A percentile compares a stretch with the other conserved stretches of the same genome.
Conservation (phyloP, 2,329 filamentous ascomycete genomes). For the Epichloe typhina region DNA sequence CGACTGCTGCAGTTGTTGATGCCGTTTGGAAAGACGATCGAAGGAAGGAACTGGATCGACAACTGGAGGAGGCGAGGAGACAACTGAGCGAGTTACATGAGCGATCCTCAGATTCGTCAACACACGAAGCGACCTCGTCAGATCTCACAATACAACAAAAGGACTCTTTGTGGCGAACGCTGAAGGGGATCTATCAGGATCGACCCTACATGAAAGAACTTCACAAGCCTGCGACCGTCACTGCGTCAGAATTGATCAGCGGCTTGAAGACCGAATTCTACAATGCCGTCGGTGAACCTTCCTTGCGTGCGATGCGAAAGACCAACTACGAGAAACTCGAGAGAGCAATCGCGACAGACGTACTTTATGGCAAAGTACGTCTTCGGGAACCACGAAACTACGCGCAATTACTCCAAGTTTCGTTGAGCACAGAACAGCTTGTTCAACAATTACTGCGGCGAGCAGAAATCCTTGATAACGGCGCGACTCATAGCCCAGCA, state of each 20-base stretch:
- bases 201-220: constrained; percentile 25
- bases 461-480: constrained; percentile 12
- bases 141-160: constrained; percentile 16
- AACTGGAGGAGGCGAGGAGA: constrained; percentile 41
- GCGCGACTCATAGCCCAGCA: constrained; percentile 12
- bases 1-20: constrained; percentile 50
- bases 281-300: constrained; percentile 11
- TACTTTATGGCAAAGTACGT: constrained; percentile 9
- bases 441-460: constrained; percentile 19
- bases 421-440: constrained; percentile 14
- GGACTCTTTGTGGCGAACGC: constrained; percentile 17
- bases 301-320: constrained; percentile 10
- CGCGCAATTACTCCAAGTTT: constrained; percentile 16
- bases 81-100: constrained; percentile 28
- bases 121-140: constrained; percentile 4
- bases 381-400: constrained; percentile 13
- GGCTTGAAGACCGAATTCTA: constrained; percentile 18
- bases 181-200: constrained; percentile 19
- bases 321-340: constrained; percentile 20
- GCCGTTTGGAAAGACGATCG: constrained; percentile 43
- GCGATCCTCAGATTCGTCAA: constrained; percentile 13
- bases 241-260: constrained; percentile 15
- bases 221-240: constrained; percentile 16
- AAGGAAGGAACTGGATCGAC: constrained; percentile 46
- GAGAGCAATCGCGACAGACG: constrained; percentile 16